Evolutionary conservation across 192 early-diverging fungal species (phyloP).

Genomic region (Gaertneriomyces sp.): DNA sequence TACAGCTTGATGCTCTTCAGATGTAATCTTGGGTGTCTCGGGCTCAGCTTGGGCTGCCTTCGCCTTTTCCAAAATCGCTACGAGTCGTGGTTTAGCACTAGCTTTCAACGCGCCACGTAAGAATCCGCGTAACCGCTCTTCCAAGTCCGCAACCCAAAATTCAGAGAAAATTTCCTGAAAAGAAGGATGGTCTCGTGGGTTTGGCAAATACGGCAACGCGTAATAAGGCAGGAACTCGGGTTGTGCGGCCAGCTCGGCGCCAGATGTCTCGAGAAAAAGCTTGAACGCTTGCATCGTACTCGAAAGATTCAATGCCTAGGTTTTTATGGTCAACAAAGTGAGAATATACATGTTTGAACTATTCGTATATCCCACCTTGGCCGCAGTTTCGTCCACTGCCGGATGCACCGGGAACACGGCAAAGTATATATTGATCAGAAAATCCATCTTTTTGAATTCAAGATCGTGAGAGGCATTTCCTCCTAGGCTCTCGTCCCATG

Average conservation of each 20-base stretch:
- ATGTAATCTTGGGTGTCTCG: too few relatives aligned
- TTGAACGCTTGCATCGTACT: slow-evolving; percentile 49
- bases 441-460: slow-evolving; percentile 38
- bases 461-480: slow-evolving; percentile 26
- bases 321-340: neutral
- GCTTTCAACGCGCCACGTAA: slow-evolving; percentile 29
- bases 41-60: neutral
- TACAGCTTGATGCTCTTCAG: too few relatives aligned
- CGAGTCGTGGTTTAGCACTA: slow-evolving; percentile 30
- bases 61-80: slow-evolving; percentile 24
- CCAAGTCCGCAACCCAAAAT: slow-evolving; percentile 31
- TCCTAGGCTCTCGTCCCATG: slow-evolving; percentile 45
- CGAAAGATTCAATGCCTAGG: neutral
- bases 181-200: slow-evolving; percentile 46
- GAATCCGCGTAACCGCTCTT: slow-evolving; percentile 34
- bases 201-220: slow-evolving; percentile 55
- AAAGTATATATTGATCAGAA: slow-evolving; percentile 48
- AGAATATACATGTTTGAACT: neutral
- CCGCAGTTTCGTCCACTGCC: slow-evolving; percentile 15
- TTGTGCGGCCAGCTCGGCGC: slow-evolving; percentile 42
- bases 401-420: slow-evolving; percentile 45
- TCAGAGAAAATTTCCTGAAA: slow-evolving; percentile 44
- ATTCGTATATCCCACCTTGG: slow-evolving; percentile 19
- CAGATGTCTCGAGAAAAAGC: slow-evolving; percentile 47
- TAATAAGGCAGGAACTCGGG: slow-evolving; percentile 51